Base-by-base conservation (phyloP, 176 grass and related monocot genomes). In the Lolium rigidum region DNA sequence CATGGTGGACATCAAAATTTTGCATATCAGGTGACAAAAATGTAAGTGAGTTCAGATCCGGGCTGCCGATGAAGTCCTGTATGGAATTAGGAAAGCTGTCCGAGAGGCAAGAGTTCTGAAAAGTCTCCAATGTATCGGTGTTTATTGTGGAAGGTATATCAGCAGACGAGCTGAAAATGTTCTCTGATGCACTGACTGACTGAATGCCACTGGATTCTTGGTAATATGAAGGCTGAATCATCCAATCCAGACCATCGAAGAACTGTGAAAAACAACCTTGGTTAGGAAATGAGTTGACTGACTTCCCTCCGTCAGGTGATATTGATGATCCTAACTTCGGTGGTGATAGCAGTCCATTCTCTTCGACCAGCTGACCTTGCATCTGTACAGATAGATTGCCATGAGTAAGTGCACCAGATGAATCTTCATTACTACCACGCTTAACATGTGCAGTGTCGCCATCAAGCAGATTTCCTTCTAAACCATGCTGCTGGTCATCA, bases 11-110 rank as follows among this genome's bases (percentile, higher is more conserved):
- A 51, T 91, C 88, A 70, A 89, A 79, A 86, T 90, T 87, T 88
- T 86, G 88, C 86, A 89, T 85, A 68, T 90, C 92, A 67, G 75
- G 90, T 6, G 94, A 91, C 70, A 96, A 76, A 84, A 96, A 91
- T n/a, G 92, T 84, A 16, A 99, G 72, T 22, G 92, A 79, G 74
- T 94, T 95, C 52, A 95, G 74, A 35, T 94, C 94, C 14, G 90
- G 80, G 69, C 82, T 96, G 66, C 88, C 84, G 49, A 99, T 82
- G 60, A 93, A 93, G 68, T 96, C 97, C 78, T 91, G 94, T 76
- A 93, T 72, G 26, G 87, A 71, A 59, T 48, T 91, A 16, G 88
- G 82, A 51, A 93, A 77, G 77, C 86, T 90, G 60, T 91, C 90
- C 16, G 93, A 95, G 57, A 90, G 91, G 69, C 83, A 89, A 18